phyloP scores from a whole-genome alignment of 805 yeast genomes.

The Maudiozyma saulgeensis region DNA sequence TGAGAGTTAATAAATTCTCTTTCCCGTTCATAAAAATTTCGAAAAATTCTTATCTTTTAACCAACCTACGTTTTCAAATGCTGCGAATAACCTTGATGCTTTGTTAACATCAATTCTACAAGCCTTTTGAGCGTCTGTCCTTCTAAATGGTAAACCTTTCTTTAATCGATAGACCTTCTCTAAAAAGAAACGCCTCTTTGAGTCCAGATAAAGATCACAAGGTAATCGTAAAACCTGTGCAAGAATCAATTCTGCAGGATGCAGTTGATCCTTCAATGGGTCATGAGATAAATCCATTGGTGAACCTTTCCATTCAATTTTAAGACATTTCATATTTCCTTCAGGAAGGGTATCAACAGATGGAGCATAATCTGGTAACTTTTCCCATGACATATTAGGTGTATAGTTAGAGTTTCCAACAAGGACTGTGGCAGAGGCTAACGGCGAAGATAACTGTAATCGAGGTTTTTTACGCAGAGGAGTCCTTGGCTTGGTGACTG shows the following conservation, averaged over 20 bases:
- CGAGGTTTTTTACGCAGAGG: constrained; percentile 15
- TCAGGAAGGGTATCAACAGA: constrained; percentile 50
- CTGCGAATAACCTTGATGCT: constrained; percentile 80
- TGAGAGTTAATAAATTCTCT: no score
- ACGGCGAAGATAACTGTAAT: constrained; percentile 23
- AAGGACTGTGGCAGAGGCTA: constrained; percentile 18
- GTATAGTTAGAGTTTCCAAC: constrained; percentile 21
- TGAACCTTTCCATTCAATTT: constrained; percentile 95
- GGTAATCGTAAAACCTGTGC: constrained; percentile 84
- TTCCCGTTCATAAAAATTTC: constrained; percentile 19
- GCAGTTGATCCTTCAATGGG: constrained; percentile 60
- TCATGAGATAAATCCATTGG: constrained; percentile 82
- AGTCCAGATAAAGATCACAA: constrained; percentile 66
- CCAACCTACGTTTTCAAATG: constrained; percentile 88
- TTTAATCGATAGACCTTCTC: constrained; percentile 75
- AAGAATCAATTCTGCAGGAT: constrained; percentile 79
- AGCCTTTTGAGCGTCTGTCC: constrained; percentile 96
- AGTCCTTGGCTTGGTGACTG: constrained; percentile 13
- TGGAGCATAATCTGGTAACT: constrained; percentile 74
- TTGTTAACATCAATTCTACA: constrained; percentile 93
- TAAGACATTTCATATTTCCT: constrained; percentile 55
- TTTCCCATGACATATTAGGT: constrained; percentile 48
- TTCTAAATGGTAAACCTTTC: constrained; percentile 66
- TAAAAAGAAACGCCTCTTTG: constrained; percentile 71
- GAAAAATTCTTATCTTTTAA: constrained; percentile 63